Evolutionary conservation across 2,329 filamentous ascomycete genomes (phyloP).

Genomic region (Colletotrichum sp.): DNA sequence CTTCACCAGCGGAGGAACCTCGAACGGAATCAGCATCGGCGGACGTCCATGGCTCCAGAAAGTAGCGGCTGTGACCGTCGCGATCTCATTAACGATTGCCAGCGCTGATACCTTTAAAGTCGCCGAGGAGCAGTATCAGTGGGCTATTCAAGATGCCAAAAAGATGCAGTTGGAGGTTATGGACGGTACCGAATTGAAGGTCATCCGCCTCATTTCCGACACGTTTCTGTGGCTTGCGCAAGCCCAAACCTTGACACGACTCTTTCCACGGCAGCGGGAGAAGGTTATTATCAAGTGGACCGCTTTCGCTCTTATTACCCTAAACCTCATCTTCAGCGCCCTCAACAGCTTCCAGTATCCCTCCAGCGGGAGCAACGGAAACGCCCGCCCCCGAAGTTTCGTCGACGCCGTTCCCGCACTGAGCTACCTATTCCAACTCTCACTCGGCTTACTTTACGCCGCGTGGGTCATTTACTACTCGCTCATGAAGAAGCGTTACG

Average conservation of each 20-base stretch:
- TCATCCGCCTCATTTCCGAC: conserved; percentile 91
- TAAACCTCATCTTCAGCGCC: conserved; percentile 90
- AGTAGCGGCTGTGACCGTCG: conserved; percentile 74
- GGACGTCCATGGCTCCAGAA: conserved; percentile 94
- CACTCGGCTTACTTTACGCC: conserved; percentile 85
- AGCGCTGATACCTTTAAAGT: conserved; percentile 90
- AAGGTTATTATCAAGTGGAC: conserved; percentile 99
- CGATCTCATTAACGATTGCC: conserved; percentile 90
- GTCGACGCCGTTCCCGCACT: conserved; percentile 89
- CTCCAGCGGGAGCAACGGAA: conserved; percentile 54
- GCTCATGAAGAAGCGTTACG: conserved; percentile 88
- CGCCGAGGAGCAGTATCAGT: conserved; percentile 79
- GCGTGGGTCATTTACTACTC: conserved; percentile 95
- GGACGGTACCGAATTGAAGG: conserved; percentile 82
- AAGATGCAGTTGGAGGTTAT: conserved; percentile 80
- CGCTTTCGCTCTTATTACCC: conserved; percentile 88
- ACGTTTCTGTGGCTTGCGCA: conserved; percentile 98
- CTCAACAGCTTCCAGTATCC: conserved; percentile 81
- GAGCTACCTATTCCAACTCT: conserved; percentile 88
- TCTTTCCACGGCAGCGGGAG: conserved; percentile 95
- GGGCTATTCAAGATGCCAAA: conserved; percentile 80
- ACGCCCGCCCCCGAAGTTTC: conserved; percentile 74
- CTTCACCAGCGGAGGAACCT: conserved; percentile 84
- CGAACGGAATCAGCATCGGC: conserved; percentile 82
- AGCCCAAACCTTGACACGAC: conserved; percentile 91